Evolutionary conservation across 2,329 filamentous ascomycete species (phyloP), one percentile per base, ranked within the genome.

Genomic region (Colletotrichum lupini): DNA sequence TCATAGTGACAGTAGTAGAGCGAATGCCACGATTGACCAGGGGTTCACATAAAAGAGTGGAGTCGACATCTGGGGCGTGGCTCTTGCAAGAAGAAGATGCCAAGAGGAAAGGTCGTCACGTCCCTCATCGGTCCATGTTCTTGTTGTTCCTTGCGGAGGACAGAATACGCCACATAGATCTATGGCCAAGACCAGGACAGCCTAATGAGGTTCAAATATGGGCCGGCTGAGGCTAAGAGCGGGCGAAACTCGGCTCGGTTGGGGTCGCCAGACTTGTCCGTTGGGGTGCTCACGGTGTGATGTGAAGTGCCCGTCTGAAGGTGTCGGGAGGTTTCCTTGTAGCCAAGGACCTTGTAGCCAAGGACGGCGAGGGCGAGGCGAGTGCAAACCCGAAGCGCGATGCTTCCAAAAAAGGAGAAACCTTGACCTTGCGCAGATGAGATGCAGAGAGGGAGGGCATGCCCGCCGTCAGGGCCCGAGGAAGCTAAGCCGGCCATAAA

Each of bases 1-100:
- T 56, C 5, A 7, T 16, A 24, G 42, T 46, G 32, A 55, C 58
- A 68, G 57, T n/a, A 22, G 30, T 46, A 53, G 22, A 60, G 70
- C 67, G 67, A 73, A 19, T 46, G 6, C 42, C 66, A 73, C 69
- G 53, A 73, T 69, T 67, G 60, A 65, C 60, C 70, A 64, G 67
- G 70, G 70, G 70, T 56, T 64, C 53, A 59, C 55, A 16, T 61
- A 52, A 49, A 22, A 64, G 42, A 65, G 70, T 73, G 70, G 70
- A 65, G 70, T 73, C 70, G 55, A 63, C 53, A 59, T 46, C 59
- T 67, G 69, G 70, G 66, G 46, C 32, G 37, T 56, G 49, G 28
- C 35, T 55, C 28, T 68, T 68, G 53, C 62, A 37, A 66, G 42
- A 59, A 28, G 28, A 52, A 42, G n/a, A 63, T 37, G 68, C 58